Conservation (phyloP, 2,329 filamentous ascomycete species). For the Teratosphaeria destructans region DNA sequence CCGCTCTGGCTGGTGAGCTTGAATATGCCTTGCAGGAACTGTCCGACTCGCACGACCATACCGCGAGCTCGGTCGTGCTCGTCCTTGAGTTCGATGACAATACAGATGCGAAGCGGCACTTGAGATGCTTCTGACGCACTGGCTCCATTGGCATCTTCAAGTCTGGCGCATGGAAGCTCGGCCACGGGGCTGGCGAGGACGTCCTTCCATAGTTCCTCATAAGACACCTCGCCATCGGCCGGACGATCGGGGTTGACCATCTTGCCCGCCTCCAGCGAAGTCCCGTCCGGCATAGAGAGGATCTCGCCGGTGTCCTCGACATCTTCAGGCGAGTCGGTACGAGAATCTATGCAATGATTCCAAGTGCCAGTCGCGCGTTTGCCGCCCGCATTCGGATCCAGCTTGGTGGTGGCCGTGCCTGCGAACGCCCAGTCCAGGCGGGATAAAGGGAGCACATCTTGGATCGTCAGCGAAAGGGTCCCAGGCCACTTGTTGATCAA, state of each 20-base stretch:
- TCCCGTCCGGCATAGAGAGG: constrained; percentile 32
- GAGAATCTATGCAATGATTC: constrained; percentile 52
- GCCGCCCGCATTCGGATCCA: constrained; percentile 1
- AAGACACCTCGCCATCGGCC: constrained; percentile 33
- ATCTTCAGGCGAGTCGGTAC: constrained; percentile 28
- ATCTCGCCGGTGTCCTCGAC: constrained; percentile 49
- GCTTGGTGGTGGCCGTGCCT: constrained; percentile 39
- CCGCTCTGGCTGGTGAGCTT: constrained; percentile 20
- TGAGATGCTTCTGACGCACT: neutral
- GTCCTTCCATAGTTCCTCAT: constrained; percentile 39
- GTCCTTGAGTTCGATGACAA: constrained; percentile 13
- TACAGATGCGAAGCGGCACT: constrained; percentile 4
- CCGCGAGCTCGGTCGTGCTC: constrained; percentile 32
- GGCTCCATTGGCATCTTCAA: constrained; percentile 5
- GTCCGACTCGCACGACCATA: constrained; percentile 44
- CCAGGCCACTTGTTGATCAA: neutral
- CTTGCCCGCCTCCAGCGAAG: constrained; percentile 45
- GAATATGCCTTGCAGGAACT: constrained; percentile 47
- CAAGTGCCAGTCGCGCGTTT: constrained; percentile 31
- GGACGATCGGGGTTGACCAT: constrained; percentile 52
- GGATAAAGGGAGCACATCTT: constrained; percentile 18
- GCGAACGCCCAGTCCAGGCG: constrained; percentile 57
- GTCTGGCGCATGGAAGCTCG: neutral
- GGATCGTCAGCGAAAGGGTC: neutral
- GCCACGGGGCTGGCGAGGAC: neutral